Conservation (phyloP, 1,139 yeast species). For the Geotrichum cucujoidarum region DNA sequence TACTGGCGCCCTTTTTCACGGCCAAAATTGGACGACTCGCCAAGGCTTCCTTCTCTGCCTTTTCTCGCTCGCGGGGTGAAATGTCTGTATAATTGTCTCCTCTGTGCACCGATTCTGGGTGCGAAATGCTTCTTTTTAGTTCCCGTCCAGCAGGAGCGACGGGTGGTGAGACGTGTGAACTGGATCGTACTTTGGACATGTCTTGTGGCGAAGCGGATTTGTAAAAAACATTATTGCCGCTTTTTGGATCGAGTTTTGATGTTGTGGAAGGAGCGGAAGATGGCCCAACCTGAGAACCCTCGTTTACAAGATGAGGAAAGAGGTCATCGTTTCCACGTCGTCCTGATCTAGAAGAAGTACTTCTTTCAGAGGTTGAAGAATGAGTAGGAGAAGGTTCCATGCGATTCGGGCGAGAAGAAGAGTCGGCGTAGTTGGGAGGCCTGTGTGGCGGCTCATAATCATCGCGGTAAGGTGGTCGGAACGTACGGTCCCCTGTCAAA, state of each 20-base stretch:
- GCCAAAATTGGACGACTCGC: not conserved
- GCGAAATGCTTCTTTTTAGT: not conserved
- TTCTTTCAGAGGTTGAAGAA: conserved; percentile 1
- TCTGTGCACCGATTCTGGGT: not conserved
- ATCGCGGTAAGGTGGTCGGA: not conserved
- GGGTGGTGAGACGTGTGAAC: not conserved
- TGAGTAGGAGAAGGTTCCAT: not conserved
- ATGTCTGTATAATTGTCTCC: not conserved
- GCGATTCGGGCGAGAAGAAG: not conserved
- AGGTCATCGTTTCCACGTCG: conserved; percentile 10
- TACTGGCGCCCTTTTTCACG: not conserved
- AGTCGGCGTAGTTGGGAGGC: not conserved
- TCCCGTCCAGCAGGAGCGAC: not conserved
- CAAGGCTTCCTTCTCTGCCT: not conserved
- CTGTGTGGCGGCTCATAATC: not conserved
- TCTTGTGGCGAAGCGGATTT: not conserved
- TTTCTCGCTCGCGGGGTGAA: not conserved
- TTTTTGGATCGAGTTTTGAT: not conserved
- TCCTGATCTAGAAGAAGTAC: not conserved
- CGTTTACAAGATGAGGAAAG: conserved; percentile 18
- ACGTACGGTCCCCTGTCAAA: not conserved
- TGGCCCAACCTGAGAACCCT: not conserved
- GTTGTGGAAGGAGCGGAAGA: not conserved
- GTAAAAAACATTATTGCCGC: no score
- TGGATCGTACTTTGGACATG: not conserved